A percentile compares a stretch with the other conserved stretches of the same genome.
Evolutionary conservation across 768 basidiomycete species (phyloP).

Genomic region (Leccinum ochraceum): DNA sequence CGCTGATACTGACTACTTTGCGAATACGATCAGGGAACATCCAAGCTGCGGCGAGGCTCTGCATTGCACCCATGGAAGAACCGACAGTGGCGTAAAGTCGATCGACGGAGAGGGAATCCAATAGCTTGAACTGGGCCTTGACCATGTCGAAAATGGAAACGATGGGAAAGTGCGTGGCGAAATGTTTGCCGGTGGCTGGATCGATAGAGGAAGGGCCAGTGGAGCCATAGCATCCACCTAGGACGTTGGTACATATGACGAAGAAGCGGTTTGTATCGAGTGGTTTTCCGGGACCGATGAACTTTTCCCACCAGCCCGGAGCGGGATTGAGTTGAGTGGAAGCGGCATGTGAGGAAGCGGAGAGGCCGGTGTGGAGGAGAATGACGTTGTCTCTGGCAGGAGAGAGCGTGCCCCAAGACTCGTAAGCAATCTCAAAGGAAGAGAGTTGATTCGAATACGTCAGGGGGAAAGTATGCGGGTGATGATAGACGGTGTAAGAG

Average conservation of each 20-base stretch:
- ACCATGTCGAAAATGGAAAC: conserved; percentile 98
- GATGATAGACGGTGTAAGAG: conserved; percentile 71
- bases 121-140: conserved; percentile 81
- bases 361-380: conserved; percentile 93
- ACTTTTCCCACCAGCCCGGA: conserved; percentile 98
- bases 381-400: conserved; percentile 82
- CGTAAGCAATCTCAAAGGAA: conserved; percentile 88
- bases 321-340: conserved; percentile 73
- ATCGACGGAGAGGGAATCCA: conserved; percentile 82
- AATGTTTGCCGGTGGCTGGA: conserved; percentile 64
- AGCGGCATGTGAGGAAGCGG: conserved; percentile 93
- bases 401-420: conserved; percentile 94
- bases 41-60: conserved; percentile 95
- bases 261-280: conserved; percentile 93
- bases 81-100: conserved; percentile 93
- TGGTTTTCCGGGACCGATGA: conserved; percentile 93
- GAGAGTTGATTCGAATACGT: conserved; percentile 62
- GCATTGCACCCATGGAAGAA: conserved; percentile 97
- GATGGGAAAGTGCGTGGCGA: conserved; percentile 90
- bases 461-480: conserved; percentile 61
- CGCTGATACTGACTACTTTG: conserved; percentile 92
- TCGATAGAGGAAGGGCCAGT: conserved; percentile 91
- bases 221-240: conserved; percentile 97
- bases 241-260: conserved; percentile 93
- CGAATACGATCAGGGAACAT: conserved; percentile 85